Conservation (phyloP, 495 filamentous ascomycete species). For the Daldinia concentrica region DNA sequence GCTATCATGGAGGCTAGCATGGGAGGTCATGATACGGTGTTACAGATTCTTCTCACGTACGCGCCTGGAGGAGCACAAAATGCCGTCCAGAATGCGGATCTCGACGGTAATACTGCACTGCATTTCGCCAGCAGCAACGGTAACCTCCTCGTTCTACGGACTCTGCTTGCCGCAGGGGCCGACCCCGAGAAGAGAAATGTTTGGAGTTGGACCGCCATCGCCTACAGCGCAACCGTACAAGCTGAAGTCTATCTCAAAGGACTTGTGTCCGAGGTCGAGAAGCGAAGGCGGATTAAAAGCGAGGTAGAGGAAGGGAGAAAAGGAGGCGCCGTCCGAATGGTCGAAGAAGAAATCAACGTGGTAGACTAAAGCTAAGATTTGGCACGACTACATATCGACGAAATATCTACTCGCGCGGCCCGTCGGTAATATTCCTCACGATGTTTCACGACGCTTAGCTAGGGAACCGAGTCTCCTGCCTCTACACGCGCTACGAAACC, state of each 20-base stretch:
- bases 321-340: slow-evolving; percentile 47
- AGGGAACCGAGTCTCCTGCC: neutral
- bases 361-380: slow-evolving; percentile 18
- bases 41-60: slow-evolving; percentile 68
- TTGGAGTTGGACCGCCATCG: slow-evolving; percentile 75
- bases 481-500: neutral
- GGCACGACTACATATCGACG: neutral
- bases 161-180: slow-evolving; percentile 74
- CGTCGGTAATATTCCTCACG: neutral
- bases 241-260: slow-evolving; percentile 79
- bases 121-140: slow-evolving; percentile 75
- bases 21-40: slow-evolving; percentile 65
- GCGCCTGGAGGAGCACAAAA: slow-evolving; percentile 56
- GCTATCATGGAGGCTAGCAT: slow-evolving; percentile 66
- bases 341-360: slow-evolving; percentile 40
- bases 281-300: slow-evolving; percentile 45
- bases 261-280: slow-evolving; percentile 66
- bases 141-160: slow-evolving; percentile 75
- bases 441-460: neutral
- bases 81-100: slow-evolving; percentile 63
- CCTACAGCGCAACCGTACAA: slow-evolving; percentile 76
- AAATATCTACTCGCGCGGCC: neutral
- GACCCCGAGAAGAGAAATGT: slow-evolving; percentile 70
- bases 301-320: slow-evolving; percentile 48
- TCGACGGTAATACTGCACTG: slow-evolving; percentile 78